Evolutionary conservation across 2,329 filamentous ascomycete genomes (phyloP).

Genomic region (Monilinia vaccinii-corymbosi): DNA sequence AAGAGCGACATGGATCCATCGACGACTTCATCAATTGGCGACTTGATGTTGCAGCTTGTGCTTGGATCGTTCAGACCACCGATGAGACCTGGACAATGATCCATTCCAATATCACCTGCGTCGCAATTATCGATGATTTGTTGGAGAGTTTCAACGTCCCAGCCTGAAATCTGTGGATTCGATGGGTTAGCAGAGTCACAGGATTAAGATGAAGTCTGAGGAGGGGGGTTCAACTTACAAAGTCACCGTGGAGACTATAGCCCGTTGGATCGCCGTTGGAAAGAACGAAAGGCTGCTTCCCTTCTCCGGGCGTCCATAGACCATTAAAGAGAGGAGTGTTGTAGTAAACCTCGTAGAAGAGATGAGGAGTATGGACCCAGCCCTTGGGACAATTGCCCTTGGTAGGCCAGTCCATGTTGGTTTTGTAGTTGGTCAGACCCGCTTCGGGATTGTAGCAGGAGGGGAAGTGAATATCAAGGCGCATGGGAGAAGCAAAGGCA

Average conservation of each 20-base stretch:
- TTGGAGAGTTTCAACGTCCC: constrained; percentile 62
- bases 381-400: constrained; percentile 64
- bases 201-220: neutral
- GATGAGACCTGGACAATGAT: constrained; percentile 50
- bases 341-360: constrained; percentile 86
- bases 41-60: constrained; percentile 41
- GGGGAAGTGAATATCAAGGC: constrained; percentile 78
- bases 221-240: constrained; percentile 33
- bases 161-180: constrained; percentile 63
- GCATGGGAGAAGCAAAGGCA: constrained; percentile 53
- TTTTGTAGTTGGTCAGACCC: constrained; percentile 42
- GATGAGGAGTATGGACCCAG: constrained; percentile 59
- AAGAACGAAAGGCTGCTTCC: constrained; percentile 62
- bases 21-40: constrained; percentile 39
- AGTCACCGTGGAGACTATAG: constrained; percentile 70
- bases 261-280: constrained; percentile 71
- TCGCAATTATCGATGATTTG: constrained; percentile 64
- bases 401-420: constrained; percentile 69
- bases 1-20: constrained; percentile 38
- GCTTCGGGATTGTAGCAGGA: constrained; percentile 77
- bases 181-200: constrained; percentile 9
- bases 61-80: constrained; percentile 41
- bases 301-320: constrained; percentile 51
- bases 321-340: constrained; percentile 57
- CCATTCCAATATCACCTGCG: constrained; percentile 49